phyloP scores from a whole-genome alignment of 148 eudicot genomes.

The Vaccinium vitisidaea region DNA sequence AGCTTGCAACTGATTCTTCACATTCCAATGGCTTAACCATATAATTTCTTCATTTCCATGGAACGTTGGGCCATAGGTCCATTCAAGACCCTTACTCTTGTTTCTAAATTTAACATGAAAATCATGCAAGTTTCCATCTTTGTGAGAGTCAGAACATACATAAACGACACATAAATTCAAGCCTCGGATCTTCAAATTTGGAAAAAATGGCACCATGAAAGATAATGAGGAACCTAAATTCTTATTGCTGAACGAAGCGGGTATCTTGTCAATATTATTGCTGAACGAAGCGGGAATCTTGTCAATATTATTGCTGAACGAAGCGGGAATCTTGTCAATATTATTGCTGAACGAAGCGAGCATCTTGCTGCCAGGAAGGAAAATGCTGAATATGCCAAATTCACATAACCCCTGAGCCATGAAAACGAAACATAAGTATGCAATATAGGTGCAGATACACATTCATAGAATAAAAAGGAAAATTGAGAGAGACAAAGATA shows the following conservation, averaged over 20 bases:
- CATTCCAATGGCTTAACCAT: constrained; percentile 17
- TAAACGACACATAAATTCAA: constrained; percentile 17
- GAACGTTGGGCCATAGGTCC: constrained; percentile 15
- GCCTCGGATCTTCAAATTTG: neutral
- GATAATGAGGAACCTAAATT: neutral
- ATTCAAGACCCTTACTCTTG: constrained; percentile 13
- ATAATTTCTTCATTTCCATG: neutral
- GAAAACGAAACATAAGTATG: neutral
- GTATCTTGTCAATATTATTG: neutral
- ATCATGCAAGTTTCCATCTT: constrained; percentile 8
- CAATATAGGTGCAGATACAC: neutral
- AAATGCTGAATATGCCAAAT: constrained; percentile 18
- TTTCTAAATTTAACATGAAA: constrained; percentile 11
- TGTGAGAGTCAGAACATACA: neutral
- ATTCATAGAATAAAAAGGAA: no score
- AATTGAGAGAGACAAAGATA: neutral
- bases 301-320: constrained; percentile 2
- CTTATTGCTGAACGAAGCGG: constrained; percentile 5
- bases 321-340: neutral
- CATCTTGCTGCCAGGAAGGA: constrained; percentile 12
- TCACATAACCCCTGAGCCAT: constrained; percentile 19
- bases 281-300: constrained; percentile 1
- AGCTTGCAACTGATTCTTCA: constrained; percentile 6
- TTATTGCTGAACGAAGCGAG: constrained; percentile 6
- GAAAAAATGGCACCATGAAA: constrained; percentile 1